Evolutionary conservation across 805 yeast genomes (phyloP).

Genomic region (Ogataea thermomethanolica): DNA sequence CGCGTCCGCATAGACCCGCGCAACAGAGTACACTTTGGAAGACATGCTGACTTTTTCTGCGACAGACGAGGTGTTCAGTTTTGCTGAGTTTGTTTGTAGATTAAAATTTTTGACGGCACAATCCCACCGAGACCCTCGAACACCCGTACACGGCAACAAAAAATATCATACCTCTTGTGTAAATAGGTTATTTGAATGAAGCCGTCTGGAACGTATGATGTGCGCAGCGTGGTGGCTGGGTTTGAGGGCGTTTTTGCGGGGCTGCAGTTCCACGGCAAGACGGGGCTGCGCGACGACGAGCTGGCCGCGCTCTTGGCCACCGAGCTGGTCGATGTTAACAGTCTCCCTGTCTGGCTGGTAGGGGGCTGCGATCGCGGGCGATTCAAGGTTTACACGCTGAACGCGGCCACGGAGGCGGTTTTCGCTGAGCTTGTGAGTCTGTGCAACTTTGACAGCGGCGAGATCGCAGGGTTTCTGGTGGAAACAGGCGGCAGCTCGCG

Average conservation of each 20-base stretch:
- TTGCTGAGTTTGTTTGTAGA: slow-evolving; percentile 2
- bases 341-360: slow-evolving; percentile 18
- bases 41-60: slow-evolving; percentile 2
- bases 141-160: slow-evolving; percentile 5
- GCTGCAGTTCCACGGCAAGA: slow-evolving; percentile 1
- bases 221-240: slow-evolving; percentile 1
- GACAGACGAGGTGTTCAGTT: not conserved
- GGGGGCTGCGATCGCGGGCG: slow-evolving; percentile 5
- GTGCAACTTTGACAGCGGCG: slow-evolving; percentile 13
- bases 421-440: slow-evolving; percentile 10
- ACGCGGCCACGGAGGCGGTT: slow-evolving; percentile 12
- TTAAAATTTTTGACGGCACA: slow-evolving; percentile 8
- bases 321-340: slow-evolving; percentile 14
- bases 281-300: not conserved
- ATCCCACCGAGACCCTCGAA: not conserved
- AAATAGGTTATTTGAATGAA: not conserved
- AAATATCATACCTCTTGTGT: not conserved
- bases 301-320: slow-evolving; percentile 1
- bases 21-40: slow-evolving; percentile 29
- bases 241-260: not conserved
- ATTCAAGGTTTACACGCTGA: slow-evolving; percentile 12
- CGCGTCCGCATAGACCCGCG: slow-evolving; percentile 81
- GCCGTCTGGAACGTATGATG: slow-evolving; percentile 1
- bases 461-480: slow-evolving; percentile 13
- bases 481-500: slow-evolving; percentile 9